These are phyloP conservation scores for Marsdenia floribunda DNA, from an alignment of 257 asterid genomes.

Conservation along the genomic window DNA sequence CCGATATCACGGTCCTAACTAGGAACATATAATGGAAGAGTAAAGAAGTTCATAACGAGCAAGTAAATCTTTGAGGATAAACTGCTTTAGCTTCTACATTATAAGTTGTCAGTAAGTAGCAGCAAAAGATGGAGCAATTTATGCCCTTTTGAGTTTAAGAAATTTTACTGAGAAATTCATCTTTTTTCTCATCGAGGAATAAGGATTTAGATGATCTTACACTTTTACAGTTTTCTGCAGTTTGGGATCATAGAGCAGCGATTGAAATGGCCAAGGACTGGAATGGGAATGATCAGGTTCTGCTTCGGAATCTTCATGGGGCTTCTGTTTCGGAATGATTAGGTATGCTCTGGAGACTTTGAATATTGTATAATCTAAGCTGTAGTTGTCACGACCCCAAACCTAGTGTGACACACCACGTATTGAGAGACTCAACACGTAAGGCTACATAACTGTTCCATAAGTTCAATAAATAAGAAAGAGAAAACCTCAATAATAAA, in stretches of 20 bases:
- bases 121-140: neutral
- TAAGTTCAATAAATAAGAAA: too few relatives aligned
- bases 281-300: conserved; percentile 85
- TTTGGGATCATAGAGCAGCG: conserved; percentile 70
- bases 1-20: neutral
- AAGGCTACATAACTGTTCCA: too few relatives aligned
- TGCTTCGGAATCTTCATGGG: conserved; percentile 75
- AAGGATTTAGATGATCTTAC: neutral
- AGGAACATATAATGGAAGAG: neutral
- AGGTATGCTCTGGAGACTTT: neutral
- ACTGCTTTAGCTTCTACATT: neutral
- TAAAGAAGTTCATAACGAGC: neutral
- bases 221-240: conserved; percentile 32
- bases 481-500: too few relatives aligned
- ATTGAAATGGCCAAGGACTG: conserved; percentile 69
- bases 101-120: neutral
- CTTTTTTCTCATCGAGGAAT: neutral
- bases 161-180: neutral
- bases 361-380: neutral
- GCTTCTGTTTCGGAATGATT: too few relatives aligned
- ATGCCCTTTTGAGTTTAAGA: neutral
- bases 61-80: neutral
- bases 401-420: too few relatives aligned
- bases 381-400: too few relatives aligned
- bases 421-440: too few relatives aligned